Conservation (phyloP, 2,329 filamentous ascomycete genomes). For the Trichophyton verrucosum region DNA sequence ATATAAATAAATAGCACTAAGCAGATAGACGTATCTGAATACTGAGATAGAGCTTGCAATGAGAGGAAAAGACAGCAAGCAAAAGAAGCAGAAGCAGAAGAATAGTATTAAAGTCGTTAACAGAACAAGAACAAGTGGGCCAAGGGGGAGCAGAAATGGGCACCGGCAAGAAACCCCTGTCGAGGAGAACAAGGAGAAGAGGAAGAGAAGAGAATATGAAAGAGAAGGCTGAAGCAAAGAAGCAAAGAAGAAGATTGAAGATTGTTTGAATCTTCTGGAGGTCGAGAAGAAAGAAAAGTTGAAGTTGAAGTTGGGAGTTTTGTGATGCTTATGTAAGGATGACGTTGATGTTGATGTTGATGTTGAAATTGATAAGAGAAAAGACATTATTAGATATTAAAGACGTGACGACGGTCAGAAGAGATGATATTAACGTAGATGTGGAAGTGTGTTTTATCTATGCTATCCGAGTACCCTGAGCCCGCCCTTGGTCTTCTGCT, state of each 20-base stretch:
- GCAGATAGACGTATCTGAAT: neutral
- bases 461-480: slow-evolving; percentile 32
- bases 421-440: no score
- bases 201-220: slow-evolving; percentile 7
- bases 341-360: neutral
- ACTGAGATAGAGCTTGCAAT: neutral
- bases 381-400: neutral
- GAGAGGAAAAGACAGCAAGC: neutral
- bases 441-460: no score
- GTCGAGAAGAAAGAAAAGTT: neutral
- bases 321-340: slow-evolving; percentile 3
- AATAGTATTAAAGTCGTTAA: neutral
- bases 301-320: neutral
- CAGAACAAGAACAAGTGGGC: slow-evolving; percentile 9
- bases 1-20: neutral
- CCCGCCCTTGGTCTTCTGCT: slow-evolving; percentile 38
- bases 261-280: no score
- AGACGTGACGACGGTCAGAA: neutral
- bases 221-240: neutral
- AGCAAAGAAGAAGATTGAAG: no score
- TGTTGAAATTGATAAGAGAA: neutral
- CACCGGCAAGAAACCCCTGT: neutral
- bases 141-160: slow-evolving; percentile 3
- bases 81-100: neutral
- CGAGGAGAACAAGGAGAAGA: neutral